Percentiles rank a stretch among this genome's conserved stretches.
These are phyloP conservation scores for Colletotrichum limetticola DNA, from an alignment of 2,329 filamentous ascomycete species.

Conservation along the genomic window DNA sequence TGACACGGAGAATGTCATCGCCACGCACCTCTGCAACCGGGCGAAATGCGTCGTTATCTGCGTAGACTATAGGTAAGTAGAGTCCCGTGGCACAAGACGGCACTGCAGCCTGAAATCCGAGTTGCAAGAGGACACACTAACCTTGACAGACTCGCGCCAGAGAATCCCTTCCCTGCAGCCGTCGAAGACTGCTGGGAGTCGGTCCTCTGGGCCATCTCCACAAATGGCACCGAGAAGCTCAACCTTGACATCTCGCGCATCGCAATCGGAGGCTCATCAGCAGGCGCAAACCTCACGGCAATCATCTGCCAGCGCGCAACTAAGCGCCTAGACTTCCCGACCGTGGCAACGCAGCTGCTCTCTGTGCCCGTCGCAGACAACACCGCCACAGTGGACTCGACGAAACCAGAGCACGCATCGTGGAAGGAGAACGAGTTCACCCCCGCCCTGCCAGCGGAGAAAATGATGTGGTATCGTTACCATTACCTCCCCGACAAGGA, in stretches of 20 bases:
- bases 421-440: constrained; percentile 63
- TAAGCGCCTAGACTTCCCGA: constrained; percentile 46
- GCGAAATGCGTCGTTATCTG: constrained; percentile 64
- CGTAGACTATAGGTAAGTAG: constrained; percentile 62
- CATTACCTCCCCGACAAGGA: constrained; percentile 63
- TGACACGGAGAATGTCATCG: constrained; percentile 66
- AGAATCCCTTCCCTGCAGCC: constrained; percentile 65
- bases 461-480: constrained; percentile 71
- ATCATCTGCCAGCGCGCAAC: constrained; percentile 63
- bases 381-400: constrained; percentile 59
- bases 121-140: no score
- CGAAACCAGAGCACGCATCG: constrained; percentile 50
- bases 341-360: constrained; percentile 58
- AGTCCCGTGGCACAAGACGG: neutral
- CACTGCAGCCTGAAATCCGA: neutral
- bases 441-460: constrained; percentile 62
- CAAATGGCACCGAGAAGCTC: constrained; percentile 41
- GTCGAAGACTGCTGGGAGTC: constrained; percentile 68
- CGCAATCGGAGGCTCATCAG: constrained; percentile 55
- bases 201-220: constrained; percentile 55
- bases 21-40: constrained; percentile 62
- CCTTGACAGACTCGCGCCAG: constrained; percentile 60
- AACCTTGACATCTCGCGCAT: constrained; percentile 55
- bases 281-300: constrained; percentile 62
- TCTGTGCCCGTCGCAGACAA: constrained; percentile 69